These are phyloP conservation scores for Pleurotus tuoliensis DNA, from an alignment of 768 basidiomycete genomes.

Conservation along the genomic window DNA sequence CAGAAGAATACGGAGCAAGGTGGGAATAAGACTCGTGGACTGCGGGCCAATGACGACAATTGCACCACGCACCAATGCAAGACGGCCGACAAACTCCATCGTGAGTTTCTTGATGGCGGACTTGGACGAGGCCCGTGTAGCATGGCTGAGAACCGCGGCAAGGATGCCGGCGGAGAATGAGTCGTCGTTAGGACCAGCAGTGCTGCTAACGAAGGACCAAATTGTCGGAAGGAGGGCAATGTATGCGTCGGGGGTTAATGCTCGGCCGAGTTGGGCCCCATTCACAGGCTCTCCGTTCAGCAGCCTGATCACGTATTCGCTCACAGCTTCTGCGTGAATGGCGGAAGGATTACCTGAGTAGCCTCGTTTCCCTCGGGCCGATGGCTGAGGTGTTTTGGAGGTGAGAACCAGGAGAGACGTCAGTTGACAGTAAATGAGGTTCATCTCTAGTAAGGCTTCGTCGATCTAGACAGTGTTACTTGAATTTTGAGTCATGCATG, in stretches of 20 bases:
- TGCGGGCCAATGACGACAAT: neutral
- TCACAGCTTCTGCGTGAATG: slow-evolving; percentile 47
- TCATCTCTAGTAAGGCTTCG: slow-evolving; percentile 65
- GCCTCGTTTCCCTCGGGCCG: slow-evolving; percentile 6
- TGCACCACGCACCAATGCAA: slow-evolving; percentile 55
- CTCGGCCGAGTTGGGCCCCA: slow-evolving; percentile 39
- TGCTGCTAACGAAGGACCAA: slow-evolving; percentile 66
- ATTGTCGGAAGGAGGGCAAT: slow-evolving; percentile 67
- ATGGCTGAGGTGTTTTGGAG: slow-evolving; percentile 16
- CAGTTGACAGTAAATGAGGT: slow-evolving; percentile 76
- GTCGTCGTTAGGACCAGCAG: slow-evolving; percentile 15
- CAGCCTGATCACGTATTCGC: slow-evolving; percentile 56
- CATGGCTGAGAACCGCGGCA: slow-evolving; percentile 62
- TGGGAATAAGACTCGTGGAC: neutral
- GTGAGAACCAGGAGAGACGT: slow-evolving; percentile 57
- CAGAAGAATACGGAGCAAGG: neutral
- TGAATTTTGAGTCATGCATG: neutral
- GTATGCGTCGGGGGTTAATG: slow-evolving; percentile 58
- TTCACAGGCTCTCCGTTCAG: slow-evolving; percentile 48
- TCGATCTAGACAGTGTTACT: slow-evolving; percentile 42
- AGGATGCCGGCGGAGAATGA: slow-evolving; percentile 35
- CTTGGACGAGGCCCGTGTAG: slow-evolving; percentile 50
- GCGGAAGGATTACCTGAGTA: slow-evolving; percentile 18
- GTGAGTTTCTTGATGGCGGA: slow-evolving; percentile 64
- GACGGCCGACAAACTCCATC: slow-evolving; percentile 69